These are phyloP conservation scores for Plantago coronopus DNA, from an alignment of 305 asterid species.

Conservation along the genomic window DNA sequence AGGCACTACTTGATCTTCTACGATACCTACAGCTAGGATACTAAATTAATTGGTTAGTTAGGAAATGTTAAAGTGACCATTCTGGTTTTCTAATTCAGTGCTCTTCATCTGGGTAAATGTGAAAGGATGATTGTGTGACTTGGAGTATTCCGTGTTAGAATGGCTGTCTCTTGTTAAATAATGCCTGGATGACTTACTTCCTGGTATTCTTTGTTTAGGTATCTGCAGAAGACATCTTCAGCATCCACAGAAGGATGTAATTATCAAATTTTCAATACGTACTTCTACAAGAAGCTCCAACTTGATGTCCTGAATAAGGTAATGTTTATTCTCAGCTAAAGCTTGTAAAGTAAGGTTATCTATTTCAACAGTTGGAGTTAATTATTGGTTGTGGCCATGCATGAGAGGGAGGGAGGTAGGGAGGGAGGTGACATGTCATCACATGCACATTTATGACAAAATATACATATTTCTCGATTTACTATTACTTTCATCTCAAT, in stretches of 20 bases:
- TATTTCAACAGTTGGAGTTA: constrained; percentile 17
- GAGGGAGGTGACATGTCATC: no score
- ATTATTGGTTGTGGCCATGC: constrained; percentile 14
- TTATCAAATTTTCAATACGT: constrained; percentile 85
- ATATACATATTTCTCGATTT: no score
- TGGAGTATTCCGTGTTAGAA: constrained; percentile 14
- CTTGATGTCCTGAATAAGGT: constrained; percentile 65
- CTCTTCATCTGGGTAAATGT: constrained; percentile 8
- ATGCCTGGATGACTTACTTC: constrained; percentile 20
- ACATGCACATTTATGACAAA: no score
- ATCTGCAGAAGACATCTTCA: constrained; percentile 60
- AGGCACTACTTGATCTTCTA: no score
- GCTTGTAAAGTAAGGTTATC: not conserved
- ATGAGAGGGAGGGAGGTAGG: no score
- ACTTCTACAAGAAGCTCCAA: constrained; percentile 77
- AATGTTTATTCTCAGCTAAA: constrained; percentile 25
- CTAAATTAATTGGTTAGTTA: not conserved
- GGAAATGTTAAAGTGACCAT: constrained; percentile 1
- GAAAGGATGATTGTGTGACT: constrained; percentile 9
- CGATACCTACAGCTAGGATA: no score
- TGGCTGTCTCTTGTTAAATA: constrained; percentile 20
- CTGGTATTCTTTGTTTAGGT: constrained; percentile 49
- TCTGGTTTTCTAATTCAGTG: constrained; percentile 10
- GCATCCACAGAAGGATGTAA: constrained; percentile 28
- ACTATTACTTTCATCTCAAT: no score